Evolutionary conservation across 2,329 filamentous ascomycete genomes (phyloP).

Genomic region (Fusarium denticulatum): DNA sequence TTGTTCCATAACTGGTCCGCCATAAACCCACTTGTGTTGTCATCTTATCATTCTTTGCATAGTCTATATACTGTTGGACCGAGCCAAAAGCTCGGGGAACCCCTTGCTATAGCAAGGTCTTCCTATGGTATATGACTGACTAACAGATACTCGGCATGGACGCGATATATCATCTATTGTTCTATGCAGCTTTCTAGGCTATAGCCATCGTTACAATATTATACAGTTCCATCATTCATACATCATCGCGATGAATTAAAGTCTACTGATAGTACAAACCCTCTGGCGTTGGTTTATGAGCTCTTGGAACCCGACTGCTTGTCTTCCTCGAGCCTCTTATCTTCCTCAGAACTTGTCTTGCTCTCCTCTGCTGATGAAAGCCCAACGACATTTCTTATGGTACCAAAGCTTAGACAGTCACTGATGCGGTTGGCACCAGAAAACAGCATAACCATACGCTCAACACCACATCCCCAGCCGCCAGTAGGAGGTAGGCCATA

Average conservation of each 20-base stretch:
- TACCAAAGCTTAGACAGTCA: conserved; percentile 91
- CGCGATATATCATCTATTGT: neutral
- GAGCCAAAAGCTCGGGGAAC: too few relatives aligned
- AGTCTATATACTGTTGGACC: neutral
- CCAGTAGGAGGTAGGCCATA: conserved; percentile 95
- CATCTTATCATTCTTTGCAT: neutral
- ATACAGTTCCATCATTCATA: conserved; percentile 40
- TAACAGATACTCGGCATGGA: neutral
- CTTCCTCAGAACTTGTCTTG: conserved; percentile 17
- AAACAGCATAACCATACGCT: conserved; percentile 92
- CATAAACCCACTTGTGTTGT: neutral
- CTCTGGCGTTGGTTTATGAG: neutral
- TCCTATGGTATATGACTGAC: too few relatives aligned
- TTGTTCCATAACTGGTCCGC: neutral
- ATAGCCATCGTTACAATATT: conserved; percentile 36
- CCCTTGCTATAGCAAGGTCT: too few relatives aligned
- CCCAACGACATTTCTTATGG: conserved; percentile 73
- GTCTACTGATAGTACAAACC: neutral
- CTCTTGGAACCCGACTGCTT: conserved; percentile 25
- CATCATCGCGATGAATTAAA: conserved; percentile 16
- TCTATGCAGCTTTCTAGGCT: conserved; percentile 22
- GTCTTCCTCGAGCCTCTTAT: conserved; percentile 35
- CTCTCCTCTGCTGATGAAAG: conserved; percentile 53
- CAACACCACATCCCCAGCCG: conserved; percentile 94
- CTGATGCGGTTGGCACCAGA: conserved; percentile 80